Conservation (phyloP, 2,329 filamentous ascomycete species). For the Monosporascus sp. region DNA sequence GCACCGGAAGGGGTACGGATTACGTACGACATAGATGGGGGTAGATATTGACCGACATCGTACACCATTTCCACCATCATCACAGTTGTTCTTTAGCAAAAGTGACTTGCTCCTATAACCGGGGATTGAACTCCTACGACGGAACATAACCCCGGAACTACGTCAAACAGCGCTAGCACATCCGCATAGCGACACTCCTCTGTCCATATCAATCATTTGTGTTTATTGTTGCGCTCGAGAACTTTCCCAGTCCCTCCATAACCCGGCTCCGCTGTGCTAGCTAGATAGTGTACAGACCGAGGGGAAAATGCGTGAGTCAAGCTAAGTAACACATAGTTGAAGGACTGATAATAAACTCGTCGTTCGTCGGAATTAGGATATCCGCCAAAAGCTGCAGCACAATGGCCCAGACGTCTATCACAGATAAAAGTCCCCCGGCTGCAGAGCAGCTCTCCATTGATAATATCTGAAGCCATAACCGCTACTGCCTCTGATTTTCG, state of each 20-base stretch:
- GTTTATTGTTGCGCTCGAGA: conserved; percentile 21
- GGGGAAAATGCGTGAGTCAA: conserved; percentile 19
- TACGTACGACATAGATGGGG: too few relatives aligned
- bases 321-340: neutral
- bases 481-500: conserved; percentile 19
- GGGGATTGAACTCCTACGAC: too few relatives aligned
- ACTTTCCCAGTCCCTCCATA: conserved; percentile 25
- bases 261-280: conserved; percentile 21
- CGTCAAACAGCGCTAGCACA: neutral
- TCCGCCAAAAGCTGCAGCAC: conserved; percentile 24
- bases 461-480: conserved; percentile 22
- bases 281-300: conserved; percentile 27
- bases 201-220: conserved; percentile 18
- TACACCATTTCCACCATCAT: too few relatives aligned
- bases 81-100: too few relatives aligned
- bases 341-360: conserved; percentile 22
- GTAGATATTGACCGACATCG: too few relatives aligned
- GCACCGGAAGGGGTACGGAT: too few relatives aligned
- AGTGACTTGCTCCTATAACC: too few relatives aligned
- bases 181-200: neutral
- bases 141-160: too few relatives aligned
- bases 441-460: conserved; percentile 14
- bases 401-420: conserved; percentile 13
- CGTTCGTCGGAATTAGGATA: conserved; percentile 28
- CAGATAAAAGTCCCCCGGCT: conserved; percentile 16